Evolutionary conservation across 768 basidiomycete species (phyloP), one percentile per base, ranked within the genome.

Genomic region (Gymnopilus junonius): DNA sequence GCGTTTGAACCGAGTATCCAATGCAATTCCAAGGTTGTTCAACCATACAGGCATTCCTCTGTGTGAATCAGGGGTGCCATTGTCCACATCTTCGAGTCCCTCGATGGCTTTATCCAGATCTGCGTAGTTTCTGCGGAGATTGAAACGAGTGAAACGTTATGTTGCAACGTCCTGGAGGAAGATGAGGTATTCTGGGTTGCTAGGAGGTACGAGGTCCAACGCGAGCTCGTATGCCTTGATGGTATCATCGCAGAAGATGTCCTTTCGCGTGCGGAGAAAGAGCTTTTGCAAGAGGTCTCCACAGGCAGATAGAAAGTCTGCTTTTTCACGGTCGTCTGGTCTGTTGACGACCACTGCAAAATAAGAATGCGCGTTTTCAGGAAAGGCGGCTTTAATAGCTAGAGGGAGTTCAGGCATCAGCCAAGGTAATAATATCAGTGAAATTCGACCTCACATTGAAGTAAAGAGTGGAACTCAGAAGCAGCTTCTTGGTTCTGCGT

Each of bases 11-110:
- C 66, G 63, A 12, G 23, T 29, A 32, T 48, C n/a, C 20, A 60
- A 37, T 14, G 63, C 34, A 23, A 23, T 48, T 23, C 66, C 64
- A 37, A 70, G 69, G 37, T 69, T 67, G 31, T 53, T 55, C 10
- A 69, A 39, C 34, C 35, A 55, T 7, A 23, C 32, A 50, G 63
- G 59, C 59, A 58, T 46, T 8, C 68, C 53, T 39, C 68, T 35
- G 58, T 68, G 61, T 1, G 55, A 61, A 64, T 57, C 32, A 27
- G 55, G 51, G 5, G 58, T 61, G n/a, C 66, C 51, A 20, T 61
- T 25, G n/a, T 66, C 57, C 11, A 64, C 66, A 31, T 54, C 55
- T 35, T 59, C 21, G 32, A 45, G 25, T 5, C 34, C 39, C 1
- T 32, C 29, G 12, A 67, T 64, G 20, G 66, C 39, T 39, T 40